Conservation (phyloP, 768 basidiomycete genomes). For the Termitomyces sp. region DNA sequence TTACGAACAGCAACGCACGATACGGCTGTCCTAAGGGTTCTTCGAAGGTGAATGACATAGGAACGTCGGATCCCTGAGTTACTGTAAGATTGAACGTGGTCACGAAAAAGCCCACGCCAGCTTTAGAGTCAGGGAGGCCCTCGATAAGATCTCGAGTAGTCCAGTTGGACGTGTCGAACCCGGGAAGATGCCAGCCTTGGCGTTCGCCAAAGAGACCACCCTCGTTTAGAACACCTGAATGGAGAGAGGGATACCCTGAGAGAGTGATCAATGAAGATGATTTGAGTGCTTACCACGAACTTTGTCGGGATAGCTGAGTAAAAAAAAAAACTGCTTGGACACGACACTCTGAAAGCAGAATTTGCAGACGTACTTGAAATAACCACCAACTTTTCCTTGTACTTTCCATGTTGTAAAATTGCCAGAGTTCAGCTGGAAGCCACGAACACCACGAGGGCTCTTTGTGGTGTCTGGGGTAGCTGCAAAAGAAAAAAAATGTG, state of each 20-base stretch:
- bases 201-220: conserved; percentile 73
- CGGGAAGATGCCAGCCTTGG: conserved; percentile 72
- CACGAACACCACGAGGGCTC: conserved; percentile 75
- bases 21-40: conserved; percentile 60
- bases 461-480: conserved; percentile 53
- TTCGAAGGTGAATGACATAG: conserved; percentile 71
- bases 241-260: conserved; percentile 19
- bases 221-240: conserved; percentile 59
- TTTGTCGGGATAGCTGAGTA: too few species aligned
- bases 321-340: too few species aligned
- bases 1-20: conserved; percentile 71
- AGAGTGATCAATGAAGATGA: too few species aligned
- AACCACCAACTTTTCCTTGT: conserved; percentile 74
- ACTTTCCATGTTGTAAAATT: conserved; percentile 65
- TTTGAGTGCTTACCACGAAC: too few species aligned
- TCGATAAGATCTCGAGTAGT: conserved; percentile 46
- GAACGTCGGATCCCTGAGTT: conserved; percentile 58
- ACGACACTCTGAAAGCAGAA: too few species aligned
- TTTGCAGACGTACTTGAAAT: too few species aligned
- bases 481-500: conserved; percentile 10
- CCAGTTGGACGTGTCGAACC: conserved; percentile 66
- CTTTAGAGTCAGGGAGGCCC: conserved; percentile 52
- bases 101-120: conserved; percentile 82
- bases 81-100: conserved; percentile 67
- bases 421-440: conserved; percentile 66